phyloP scores from a whole-genome alignment of 2,329 filamentous ascomycete genomes.

The Rhytidhysteron rufulum region DNA sequence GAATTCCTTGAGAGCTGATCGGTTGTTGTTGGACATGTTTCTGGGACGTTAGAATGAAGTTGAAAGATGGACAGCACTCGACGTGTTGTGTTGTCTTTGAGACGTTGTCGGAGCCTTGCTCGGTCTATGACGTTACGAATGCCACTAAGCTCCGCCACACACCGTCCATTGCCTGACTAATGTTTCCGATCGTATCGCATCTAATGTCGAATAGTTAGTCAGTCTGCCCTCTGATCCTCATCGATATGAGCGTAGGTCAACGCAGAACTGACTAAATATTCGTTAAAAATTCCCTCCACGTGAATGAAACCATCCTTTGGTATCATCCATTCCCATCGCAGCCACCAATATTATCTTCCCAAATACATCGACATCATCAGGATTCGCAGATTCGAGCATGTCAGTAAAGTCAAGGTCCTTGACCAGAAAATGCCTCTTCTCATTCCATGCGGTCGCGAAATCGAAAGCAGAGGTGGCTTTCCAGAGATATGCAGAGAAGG shows the following conservation, averaged over 20 bases:
- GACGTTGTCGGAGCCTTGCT: not conserved
- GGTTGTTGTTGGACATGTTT: not conserved
- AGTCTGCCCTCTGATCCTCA: no score
- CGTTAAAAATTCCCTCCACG: constrained; percentile 14
- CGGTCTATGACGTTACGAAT: not conserved
- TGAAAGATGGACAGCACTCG: no score
- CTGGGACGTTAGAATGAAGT: not conserved
- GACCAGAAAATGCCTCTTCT: constrained; percentile 24
- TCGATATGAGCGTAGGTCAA: no score
- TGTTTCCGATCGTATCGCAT: no score
- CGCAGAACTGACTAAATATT: no score
- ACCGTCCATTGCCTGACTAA: no score
- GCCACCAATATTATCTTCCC: constrained; percentile 24
- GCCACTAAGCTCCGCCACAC: not conserved
- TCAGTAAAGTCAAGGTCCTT: constrained; percentile 24
- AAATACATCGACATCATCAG: constrained; percentile 27
- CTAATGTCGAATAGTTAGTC: no score
- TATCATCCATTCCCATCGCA: constrained; percentile 24
- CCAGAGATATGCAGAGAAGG: constrained; percentile 27
- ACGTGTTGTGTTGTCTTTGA: not conserved
- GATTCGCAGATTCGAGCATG: constrained; percentile 16
- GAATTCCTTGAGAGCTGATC: not conserved
- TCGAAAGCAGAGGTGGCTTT: constrained; percentile 24
- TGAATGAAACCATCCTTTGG: constrained; percentile 25
- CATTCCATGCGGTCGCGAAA: constrained; percentile 29